phyloP scores from a whole-genome alignment of 768 basidiomycete genomes.

The Candolleomyces eurysporus region DNA sequence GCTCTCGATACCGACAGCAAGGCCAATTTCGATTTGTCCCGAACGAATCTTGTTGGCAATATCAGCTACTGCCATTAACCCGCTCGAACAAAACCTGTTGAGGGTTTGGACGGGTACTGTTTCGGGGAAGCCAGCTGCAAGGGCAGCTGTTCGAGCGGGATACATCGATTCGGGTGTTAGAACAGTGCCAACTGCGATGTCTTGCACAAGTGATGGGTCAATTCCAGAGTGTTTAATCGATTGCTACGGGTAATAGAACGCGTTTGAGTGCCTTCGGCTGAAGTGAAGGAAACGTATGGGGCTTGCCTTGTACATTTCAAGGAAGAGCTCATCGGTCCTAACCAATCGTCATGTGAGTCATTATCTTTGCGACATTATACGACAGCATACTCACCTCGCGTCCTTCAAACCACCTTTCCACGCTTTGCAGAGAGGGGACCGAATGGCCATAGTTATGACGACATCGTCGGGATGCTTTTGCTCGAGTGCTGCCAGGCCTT shows the following conservation, averaged over 20 bases:
- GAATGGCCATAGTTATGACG: constrained; percentile 78
- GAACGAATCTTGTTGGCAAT: constrained; percentile 74
- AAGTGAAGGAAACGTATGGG: constrained; percentile 3
- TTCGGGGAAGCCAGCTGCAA: constrained; percentile 83
- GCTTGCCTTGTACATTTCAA: constrained; percentile 75
- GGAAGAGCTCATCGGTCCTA: constrained; percentile 77
- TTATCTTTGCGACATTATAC: not conserved
- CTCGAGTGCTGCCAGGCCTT: constrained; percentile 50
- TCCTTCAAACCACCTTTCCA: constrained; percentile 78
- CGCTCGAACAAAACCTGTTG: constrained; percentile 83
- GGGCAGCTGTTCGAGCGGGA: constrained; percentile 68
- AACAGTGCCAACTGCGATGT: constrained; percentile 80
- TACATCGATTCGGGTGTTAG: constrained; percentile 64
- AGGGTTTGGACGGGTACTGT: constrained; percentile 69
- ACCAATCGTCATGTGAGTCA: not conserved
- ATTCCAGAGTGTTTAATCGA: constrained; percentile 55
- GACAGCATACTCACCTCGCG: constrained; percentile 43
- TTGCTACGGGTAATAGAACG: constrained; percentile 40
- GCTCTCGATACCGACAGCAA: constrained; percentile 83
- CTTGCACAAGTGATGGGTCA: constrained; percentile 64
- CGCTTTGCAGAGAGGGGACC: constrained; percentile 74
- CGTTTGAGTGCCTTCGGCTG: not conserved
- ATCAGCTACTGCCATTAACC: constrained; percentile 79
- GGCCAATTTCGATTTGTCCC: constrained; percentile 79
- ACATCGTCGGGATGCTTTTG: constrained; percentile 71